Conservation (phyloP, 2,329 filamentous ascomycete genomes). For the Ceratocystis smalleyi region DNA sequence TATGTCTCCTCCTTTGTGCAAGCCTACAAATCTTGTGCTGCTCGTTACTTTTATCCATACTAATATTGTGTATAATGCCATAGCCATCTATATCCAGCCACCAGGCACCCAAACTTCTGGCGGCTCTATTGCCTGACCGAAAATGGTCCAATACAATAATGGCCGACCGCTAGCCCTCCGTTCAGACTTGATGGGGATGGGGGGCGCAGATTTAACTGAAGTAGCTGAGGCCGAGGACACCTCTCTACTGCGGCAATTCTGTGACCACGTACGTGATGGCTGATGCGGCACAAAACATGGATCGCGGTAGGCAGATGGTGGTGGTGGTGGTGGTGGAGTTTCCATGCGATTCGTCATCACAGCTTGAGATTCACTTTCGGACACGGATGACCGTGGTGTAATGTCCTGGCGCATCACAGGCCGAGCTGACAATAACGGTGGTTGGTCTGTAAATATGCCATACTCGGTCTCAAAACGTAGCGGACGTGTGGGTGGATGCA, state of each 20-base stretch:
- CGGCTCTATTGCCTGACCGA: constrained; percentile 9
- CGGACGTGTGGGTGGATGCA: neutral
- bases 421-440: neutral
- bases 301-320: constrained; percentile 9
- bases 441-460: neutral
- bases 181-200: constrained; percentile 7
- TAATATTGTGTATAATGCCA: neutral
- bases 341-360: neutral
- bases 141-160: constrained; percentile 13
- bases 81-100: constrained; percentile 10
- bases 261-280: neutral
- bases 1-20: neutral
- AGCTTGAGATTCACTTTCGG: neutral
- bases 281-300: neutral
- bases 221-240: neutral
- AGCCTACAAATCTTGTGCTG: too few relatives aligned
- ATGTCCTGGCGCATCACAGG: neutral
- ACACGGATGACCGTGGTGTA: neutral
- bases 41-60: neutral
- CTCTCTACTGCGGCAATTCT: neutral
- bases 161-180: constrained; percentile 4
- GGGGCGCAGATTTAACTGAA: neutral
- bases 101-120: constrained; percentile 12
- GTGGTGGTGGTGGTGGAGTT: constrained; percentile 6
- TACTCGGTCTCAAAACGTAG: neutral